These are phyloP conservation scores for Xanthoconium purpureum DNA, from an alignment of 768 basidiomycete genomes.

Conservation along the genomic window DNA sequence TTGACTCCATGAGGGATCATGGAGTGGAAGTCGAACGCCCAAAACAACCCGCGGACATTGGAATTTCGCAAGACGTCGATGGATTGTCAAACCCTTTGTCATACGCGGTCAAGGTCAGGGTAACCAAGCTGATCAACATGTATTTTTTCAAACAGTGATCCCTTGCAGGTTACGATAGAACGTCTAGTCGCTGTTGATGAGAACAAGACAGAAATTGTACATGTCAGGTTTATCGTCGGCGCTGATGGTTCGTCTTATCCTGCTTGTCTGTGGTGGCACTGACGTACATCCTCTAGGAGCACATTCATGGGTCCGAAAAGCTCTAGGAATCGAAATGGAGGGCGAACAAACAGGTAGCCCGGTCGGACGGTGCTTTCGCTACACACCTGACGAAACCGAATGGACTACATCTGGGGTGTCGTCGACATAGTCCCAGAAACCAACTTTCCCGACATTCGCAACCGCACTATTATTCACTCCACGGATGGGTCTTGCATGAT, in stretches of 20 bases:
- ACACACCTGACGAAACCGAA: slow-evolving; percentile 7
- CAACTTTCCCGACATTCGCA: too few relatives aligned
- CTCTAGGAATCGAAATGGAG: slow-evolving; percentile 42
- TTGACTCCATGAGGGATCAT: slow-evolving; percentile 32
- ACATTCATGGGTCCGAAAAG: slow-evolving; percentile 43
- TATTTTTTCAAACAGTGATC: background rate
- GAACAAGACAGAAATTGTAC: slow-evolving; percentile 8
- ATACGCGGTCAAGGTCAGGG: slow-evolving; percentile 23
- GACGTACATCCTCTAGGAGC: slow-evolving; percentile 26
- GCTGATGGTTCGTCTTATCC: slow-evolving; percentile 23
- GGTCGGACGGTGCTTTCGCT: background rate
- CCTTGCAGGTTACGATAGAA: slow-evolving; percentile 14
- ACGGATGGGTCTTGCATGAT: too few relatives aligned
- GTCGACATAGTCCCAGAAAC: slow-evolving; percentile 59
- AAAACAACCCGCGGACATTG: slow-evolving; percentile 25
- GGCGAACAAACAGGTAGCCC: slow-evolving; percentile 40
- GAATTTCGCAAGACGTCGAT: slow-evolving; percentile 34
- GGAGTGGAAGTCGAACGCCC: slow-evolving; percentile 36
- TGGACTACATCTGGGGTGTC: slow-evolving; percentile 65
- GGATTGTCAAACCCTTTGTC: slow-evolving; percentile 30
- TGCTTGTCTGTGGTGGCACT: background rate
- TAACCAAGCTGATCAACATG: background rate
- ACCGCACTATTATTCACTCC: too few relatives aligned
- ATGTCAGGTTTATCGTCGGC: slow-evolving; percentile 32
- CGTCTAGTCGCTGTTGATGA: slow-evolving; percentile 19